Evolutionary conservation across 495 filamentous ascomycete genomes (phyloP).

Genomic region (Xylaria nigripes): DNA sequence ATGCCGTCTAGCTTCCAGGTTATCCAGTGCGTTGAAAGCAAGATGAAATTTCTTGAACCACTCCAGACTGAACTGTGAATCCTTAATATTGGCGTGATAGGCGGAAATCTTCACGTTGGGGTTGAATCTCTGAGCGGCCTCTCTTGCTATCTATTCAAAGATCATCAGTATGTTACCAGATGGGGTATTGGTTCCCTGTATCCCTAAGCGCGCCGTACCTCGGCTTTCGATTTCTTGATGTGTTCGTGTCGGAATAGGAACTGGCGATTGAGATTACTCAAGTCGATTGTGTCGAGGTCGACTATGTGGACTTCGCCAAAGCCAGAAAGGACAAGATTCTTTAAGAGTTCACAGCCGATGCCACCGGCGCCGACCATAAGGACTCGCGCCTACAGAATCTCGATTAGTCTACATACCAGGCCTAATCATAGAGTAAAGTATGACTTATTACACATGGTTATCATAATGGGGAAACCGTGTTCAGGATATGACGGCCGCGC

Average conservation of each 20-base stretch:
- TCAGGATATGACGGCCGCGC: background rate
- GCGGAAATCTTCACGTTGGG: constrained; percentile 81
- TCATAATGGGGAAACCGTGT: background rate
- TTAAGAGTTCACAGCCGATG: constrained; percentile 95
- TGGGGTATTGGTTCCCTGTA: background rate
- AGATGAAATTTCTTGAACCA: constrained; percentile 81
- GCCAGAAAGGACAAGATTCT: constrained; percentile 88
- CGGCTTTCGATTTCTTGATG: constrained; percentile 93
- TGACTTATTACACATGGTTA: background rate
- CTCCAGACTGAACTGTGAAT: constrained; percentile 76
- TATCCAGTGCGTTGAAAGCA: constrained; percentile 96
- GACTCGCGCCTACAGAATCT: constrained; percentile 60
- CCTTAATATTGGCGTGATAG: constrained; percentile 94
- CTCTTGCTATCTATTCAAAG: constrained; percentile 72
- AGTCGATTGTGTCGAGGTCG: constrained; percentile 95
- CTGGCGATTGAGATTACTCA: constrained; percentile 96
- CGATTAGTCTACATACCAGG: constrained; percentile 19
- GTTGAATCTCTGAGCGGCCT: constrained; percentile 85
- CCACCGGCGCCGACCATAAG: constrained; percentile 94
- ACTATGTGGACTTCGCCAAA: constrained; percentile 95
- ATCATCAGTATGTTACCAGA: constrained; percentile 21
- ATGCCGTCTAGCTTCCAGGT: constrained; percentile 86
- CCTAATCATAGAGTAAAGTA: background rate
- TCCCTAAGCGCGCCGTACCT: constrained; percentile 50
- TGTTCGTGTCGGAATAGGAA: constrained; percentile 97